Conservation (phyloP, 257 asterid species). For the Ophiorrhiza pumila region DNA sequence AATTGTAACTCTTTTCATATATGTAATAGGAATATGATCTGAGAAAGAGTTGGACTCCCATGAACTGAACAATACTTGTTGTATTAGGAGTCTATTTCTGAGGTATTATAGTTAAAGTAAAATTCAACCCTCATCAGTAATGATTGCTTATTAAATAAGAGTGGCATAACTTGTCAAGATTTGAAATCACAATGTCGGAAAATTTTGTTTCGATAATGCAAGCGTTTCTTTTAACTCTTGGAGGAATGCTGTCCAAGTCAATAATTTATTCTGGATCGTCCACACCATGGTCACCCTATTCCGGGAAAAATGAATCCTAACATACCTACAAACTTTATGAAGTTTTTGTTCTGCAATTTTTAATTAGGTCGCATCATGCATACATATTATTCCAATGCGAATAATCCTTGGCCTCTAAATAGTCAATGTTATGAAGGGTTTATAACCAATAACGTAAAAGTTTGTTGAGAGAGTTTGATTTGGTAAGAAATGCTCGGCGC, state of each 20-base stretch:
- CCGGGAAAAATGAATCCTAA: neutral
- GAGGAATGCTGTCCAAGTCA: constrained; percentile 1
- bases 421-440: too few species aligned
- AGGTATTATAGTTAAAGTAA: too few species aligned
- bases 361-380: too few species aligned
- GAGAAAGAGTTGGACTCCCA: too few species aligned
- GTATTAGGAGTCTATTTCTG: too few species aligned
- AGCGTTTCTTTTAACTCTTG: neutral
- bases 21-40: too few species aligned
- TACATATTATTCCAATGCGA: too few species aligned
- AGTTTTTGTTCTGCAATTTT: neutral
- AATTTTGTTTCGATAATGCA: neutral
- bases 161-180: neutral
- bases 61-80: too few species aligned
- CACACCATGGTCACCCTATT: neutral
- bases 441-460: too few species aligned
- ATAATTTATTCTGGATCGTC: neutral
- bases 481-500: constrained; percentile 23
- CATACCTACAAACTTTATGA: neutral
- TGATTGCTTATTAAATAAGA: neutral
- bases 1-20: too few species aligned
- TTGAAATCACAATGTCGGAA: neutral
- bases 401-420: too few species aligned
- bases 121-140: too few species aligned
- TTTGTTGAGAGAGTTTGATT: constrained; percentile 8